A percentile compares a stretch with the other conserved stretches of the same genome.
phyloP scores from a whole-genome alignment of 495 filamentous ascomycete genomes.

The Penicillium odoratum region DNA sequence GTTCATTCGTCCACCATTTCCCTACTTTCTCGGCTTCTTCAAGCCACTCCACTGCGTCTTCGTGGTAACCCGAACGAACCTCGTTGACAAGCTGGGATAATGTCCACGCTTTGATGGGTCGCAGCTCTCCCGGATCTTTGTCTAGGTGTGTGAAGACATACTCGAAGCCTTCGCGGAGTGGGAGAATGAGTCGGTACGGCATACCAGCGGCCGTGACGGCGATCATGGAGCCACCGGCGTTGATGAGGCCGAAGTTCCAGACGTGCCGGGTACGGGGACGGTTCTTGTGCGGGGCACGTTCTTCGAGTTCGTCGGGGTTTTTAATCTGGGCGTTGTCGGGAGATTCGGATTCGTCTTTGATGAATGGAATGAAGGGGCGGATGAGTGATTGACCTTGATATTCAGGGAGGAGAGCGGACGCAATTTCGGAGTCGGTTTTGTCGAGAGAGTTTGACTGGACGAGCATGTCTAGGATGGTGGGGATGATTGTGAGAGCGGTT shows the following conservation, averaged over 20 bases:
- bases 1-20: constrained; percentile 41
- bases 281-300: constrained; percentile 11
- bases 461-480: constrained; percentile 49
- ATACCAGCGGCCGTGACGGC: constrained; percentile 34
- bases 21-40: constrained; percentile 39
- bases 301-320: constrained; percentile 1
- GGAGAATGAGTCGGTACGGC: constrained; percentile 43
- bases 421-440: constrained; percentile 31
- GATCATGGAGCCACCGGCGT: constrained; percentile 43
- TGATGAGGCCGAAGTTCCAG: constrained; percentile 48
- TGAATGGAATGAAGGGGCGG: constrained; percentile 26
- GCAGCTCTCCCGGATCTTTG: constrained; percentile 37
- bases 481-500: constrained; percentile 44
- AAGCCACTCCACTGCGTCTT: constrained; percentile 38
- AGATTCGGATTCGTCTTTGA: constrained; percentile 4
- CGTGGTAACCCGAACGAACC: constrained; percentile 31
- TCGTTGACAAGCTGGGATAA: constrained; percentile 22
- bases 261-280: constrained; percentile 8
- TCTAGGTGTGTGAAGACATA: constrained; percentile 40
- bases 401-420: constrained; percentile 36
- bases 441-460: constrained; percentile 40
- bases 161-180: constrained; percentile 38
- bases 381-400: constrained; percentile 40
- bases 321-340: neutral
- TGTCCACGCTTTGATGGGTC: constrained; percentile 31